These are phyloP conservation scores for Medicago arabica DNA, from an alignment of 306 rosid species.

Conservation along the genomic window DNA sequence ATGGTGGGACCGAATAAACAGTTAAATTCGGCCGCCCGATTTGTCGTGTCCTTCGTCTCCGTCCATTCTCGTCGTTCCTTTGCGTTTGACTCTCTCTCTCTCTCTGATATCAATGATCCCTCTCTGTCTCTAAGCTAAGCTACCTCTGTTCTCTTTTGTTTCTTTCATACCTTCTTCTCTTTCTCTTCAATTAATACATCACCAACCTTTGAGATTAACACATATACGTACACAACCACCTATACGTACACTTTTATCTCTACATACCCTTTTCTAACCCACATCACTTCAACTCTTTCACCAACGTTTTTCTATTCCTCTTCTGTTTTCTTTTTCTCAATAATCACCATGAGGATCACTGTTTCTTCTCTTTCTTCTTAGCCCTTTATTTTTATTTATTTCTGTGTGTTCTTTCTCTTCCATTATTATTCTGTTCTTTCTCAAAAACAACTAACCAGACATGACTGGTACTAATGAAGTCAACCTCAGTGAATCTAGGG, in stretches of 20 bases:
- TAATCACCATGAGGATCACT: constrained; percentile 33
- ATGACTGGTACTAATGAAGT: constrained; percentile 75
- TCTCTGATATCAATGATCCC: neutral
- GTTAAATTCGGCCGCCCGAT: constrained; percentile 76
- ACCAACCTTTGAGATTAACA: neutral
- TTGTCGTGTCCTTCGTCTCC: constrained; percentile 92
- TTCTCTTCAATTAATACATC: constrained; percentile 22
- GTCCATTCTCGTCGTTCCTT: constrained; percentile 70
- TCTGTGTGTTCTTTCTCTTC: constrained; percentile 25
- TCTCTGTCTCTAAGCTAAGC: constrained; percentile 35
- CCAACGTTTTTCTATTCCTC: neutral
- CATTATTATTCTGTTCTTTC: constrained; percentile 12
- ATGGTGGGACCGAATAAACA: constrained; percentile 58
- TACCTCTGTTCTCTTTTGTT: constrained; percentile 44
- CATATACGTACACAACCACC: too few relatives aligned
- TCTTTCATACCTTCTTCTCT: constrained; percentile 9
- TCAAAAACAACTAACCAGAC: neutral
- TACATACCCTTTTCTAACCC: neutral
- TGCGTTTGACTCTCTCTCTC: constrained; percentile 55
- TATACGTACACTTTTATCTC: too few relatives aligned
- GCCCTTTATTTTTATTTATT: constrained; percentile 29
- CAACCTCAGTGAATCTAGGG: constrained; percentile 84
- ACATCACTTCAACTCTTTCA: neutral
- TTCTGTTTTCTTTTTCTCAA: too few relatives aligned
- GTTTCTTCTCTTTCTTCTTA: constrained; percentile 12